Base-by-base conservation (phyloP, 352 stramenopile species). In the Pythium utonaiense region DNA sequence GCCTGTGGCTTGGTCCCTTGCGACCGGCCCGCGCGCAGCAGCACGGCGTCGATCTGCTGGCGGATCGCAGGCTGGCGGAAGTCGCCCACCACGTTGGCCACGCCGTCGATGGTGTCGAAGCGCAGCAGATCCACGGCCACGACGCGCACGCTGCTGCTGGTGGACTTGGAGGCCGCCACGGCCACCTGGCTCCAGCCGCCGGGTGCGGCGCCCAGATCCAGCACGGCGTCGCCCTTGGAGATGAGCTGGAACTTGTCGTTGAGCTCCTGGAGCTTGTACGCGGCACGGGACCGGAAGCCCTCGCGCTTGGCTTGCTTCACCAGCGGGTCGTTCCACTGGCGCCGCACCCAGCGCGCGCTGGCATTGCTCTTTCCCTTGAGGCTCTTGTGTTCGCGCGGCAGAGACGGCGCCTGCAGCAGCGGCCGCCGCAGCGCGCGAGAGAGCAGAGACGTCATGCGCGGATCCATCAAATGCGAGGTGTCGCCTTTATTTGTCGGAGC, bases 281-380 rank as follows among this genome's bases (percentile, higher is more conserved):
- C 87, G 4, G 87, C 83, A 13, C 87, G 78, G 14, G 85, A 94
- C 22, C 87, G 82, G 19, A 93, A 74, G 12, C 83, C 86, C 44
- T 93, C 82, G 47, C 83, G 79, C 62, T 94, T 93, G 65, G 85
- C 82, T 65, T 93, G 80, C 51, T 93, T 92, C 25, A 96, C 87
- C 34, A 88, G 63, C 36, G 83, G 87, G 51, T 96, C 87, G 61
- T 69, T 88, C 78, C 82, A 91, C 68, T 96, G 87, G 10, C 87
- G 85, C 16, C 80, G 71, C 48, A 96, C 77, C 87, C 87, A 96
- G 30, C 85, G 83, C 53, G 87, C 85, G 34, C 82, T 93, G 41
- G 80, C 81, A 53, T 83, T 91, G 38, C 75, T 91, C 76, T 93
- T 95, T 45, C 84, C 84, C 41, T 86, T 88, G 53, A 92, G 84